phyloP scores from a whole-genome alignment of 2,329 filamentous ascomycete species.

The Graphilbum ipis-grandicollis region DNA sequence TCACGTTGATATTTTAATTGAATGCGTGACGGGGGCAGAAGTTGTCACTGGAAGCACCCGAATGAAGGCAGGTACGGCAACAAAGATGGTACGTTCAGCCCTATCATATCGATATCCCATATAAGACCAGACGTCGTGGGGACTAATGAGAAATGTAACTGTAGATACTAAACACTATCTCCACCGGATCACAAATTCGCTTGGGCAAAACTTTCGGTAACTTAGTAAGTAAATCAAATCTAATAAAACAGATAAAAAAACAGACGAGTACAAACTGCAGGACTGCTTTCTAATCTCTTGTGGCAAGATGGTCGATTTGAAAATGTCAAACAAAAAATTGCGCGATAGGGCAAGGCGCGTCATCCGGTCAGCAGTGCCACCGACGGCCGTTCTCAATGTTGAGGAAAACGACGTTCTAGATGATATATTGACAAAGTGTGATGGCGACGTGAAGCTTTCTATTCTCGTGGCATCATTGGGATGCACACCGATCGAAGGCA shows the following conservation, averaged over 20 bases:
- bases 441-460: conserved; percentile 5
- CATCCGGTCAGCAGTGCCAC: conserved; percentile 2
- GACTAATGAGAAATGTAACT: too few species aligned
- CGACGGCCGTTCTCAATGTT: background rate
- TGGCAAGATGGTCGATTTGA: conserved; percentile 5
- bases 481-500: conserved; percentile 1
- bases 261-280: too few species aligned
- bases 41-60: conserved; percentile 26
- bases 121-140: background rate
- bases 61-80: conserved; percentile 26
- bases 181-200: conserved; percentile 22
- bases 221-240: conserved; percentile 2
- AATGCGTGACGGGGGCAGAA: conserved; percentile 22
- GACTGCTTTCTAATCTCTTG: too few species aligned
- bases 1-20: conserved; percentile 15
- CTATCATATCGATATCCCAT: background rate
- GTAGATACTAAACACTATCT: conserved; percentile 23
- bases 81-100: conserved; percentile 15
- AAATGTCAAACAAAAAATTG: conserved; percentile 8
- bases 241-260: too few species aligned
- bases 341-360: conserved; percentile 5
- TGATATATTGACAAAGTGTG: conserved; percentile 2
- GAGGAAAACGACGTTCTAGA: conserved; percentile 2
- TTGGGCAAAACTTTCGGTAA: conserved; percentile 20
- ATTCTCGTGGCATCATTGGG: conserved; percentile 5